Conservation (phyloP, 2,329 filamentous ascomycete genomes). For the Gliomastix tumulicola region DNA sequence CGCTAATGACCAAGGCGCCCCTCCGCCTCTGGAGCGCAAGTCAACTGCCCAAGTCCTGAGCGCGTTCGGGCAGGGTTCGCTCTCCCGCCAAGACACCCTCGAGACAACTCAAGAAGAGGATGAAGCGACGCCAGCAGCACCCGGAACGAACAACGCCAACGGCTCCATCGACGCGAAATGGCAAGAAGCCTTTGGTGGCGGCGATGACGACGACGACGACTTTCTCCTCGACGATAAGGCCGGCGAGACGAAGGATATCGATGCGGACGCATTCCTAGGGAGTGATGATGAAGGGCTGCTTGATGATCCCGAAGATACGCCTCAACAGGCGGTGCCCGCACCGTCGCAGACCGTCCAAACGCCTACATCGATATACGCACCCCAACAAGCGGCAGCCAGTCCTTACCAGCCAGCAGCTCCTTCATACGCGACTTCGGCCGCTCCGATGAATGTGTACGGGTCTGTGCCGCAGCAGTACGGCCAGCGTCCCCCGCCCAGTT, state of each 20-base stretch:
- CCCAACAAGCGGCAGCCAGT: conserved; percentile 22
- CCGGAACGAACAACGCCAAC: conserved; percentile 5
- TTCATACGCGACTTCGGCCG: no score
- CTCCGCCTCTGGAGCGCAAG: conserved; percentile 51
- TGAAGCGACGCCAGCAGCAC: conserved; percentile 2
- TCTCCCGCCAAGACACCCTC: conserved; percentile 18
- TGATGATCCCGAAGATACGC: conserved; percentile 50
- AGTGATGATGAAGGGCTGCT: conserved; percentile 85
- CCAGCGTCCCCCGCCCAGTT: conserved; percentile 14
- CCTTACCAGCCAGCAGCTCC: no score
- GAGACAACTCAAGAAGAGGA: conserved; percentile 20
- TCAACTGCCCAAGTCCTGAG: conserved; percentile 62
- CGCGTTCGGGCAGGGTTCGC: conserved; percentile 30
- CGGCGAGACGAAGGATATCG: conserved; percentile 37
- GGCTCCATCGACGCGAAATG: conserved; percentile 63
- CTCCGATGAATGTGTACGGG: no score
- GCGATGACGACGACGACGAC: conserved; percentile 65
- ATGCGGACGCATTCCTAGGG: conserved; percentile 61
- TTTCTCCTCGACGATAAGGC: conserved; percentile 53
- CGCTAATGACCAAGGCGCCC: conserved; percentile 13
- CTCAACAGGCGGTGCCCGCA: no score
- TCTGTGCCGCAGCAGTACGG: conserved; percentile 27
- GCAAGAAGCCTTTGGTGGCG: conserved; percentile 71
- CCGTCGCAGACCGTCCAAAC: no score
- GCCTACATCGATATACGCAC: no score